phyloP scores from a whole-genome alignment of 805 yeast species.

The Candida ovalis region DNA sequence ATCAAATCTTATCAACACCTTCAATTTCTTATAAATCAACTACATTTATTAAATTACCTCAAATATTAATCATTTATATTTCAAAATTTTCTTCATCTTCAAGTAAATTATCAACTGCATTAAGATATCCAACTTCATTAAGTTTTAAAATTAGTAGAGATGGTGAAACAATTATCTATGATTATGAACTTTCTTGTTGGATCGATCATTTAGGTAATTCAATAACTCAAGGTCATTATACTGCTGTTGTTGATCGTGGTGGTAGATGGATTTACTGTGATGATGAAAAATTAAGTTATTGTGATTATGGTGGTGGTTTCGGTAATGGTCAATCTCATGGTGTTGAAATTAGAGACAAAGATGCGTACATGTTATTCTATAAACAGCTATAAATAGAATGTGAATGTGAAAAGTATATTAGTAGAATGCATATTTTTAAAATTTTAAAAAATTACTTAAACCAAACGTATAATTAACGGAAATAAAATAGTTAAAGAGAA shows the following conservation, averaged over 20 bases:
- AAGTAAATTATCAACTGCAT: conserved; percentile 24
- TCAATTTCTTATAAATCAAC: conserved; percentile 28
- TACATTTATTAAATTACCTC: conserved; percentile 33
- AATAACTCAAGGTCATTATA: conserved; percentile 72
- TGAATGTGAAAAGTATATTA: too few species aligned
- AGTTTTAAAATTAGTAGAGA: conserved; percentile 41
- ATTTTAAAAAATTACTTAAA: too few species aligned
- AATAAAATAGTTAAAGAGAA: too few species aligned
- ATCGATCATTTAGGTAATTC: conserved; percentile 66
- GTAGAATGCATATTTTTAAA: too few species aligned
- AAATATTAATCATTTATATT: conserved; percentile 30
- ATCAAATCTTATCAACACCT: conserved; percentile 18
- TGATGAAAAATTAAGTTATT: conserved; percentile 56
- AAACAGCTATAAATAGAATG: background rate
- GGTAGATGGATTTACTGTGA: conserved; percentile 68
- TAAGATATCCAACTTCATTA: conserved; percentile 20
- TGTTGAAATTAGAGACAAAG: conserved; percentile 29
- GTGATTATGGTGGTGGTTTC: conserved; percentile 15
- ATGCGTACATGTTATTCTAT: conserved; percentile 70
- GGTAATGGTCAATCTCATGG: conserved; percentile 11
- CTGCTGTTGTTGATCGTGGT: conserved; percentile 53
- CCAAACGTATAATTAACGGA: too few species aligned
- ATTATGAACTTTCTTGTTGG: conserved; percentile 57
- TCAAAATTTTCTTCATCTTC: conserved; percentile 29
- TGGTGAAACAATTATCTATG: conserved; percentile 18